Percentiles rank a stretch among this genome's conserved stretches.
Evolutionary conservation across 2,329 filamentous ascomycete genomes (phyloP).

Genomic region (Fusarium penzigii): DNA sequence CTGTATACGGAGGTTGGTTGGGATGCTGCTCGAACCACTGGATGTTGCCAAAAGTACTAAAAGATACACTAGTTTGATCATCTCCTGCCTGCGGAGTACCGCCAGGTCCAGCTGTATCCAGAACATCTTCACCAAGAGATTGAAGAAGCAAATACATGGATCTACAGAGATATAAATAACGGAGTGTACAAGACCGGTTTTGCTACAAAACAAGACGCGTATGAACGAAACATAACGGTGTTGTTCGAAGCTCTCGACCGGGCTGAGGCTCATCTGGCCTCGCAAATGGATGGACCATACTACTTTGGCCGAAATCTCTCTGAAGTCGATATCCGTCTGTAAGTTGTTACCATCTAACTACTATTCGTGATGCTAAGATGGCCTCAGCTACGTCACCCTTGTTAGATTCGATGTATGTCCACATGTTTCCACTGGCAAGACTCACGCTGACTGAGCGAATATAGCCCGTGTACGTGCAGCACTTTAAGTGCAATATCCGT

Average conservation of each 20-base stretch:
- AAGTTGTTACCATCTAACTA: conserved; percentile 31
- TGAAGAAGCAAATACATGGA: conserved; percentile 78
- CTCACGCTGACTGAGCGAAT: no score
- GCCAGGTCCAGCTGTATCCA: conserved; percentile 68
- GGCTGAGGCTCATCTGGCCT: conserved; percentile 68
- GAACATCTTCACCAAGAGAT: conserved; percentile 63
- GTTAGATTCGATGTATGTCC: conserved; percentile 76
- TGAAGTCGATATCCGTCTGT: conserved; percentile 78
- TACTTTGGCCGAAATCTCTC: conserved; percentile 76
- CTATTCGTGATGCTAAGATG: no score
- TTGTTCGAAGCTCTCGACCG: conserved; percentile 79
- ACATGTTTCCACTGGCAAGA: no score
- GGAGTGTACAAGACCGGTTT: conserved; percentile 79
- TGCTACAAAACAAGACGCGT: conserved; percentile 79
- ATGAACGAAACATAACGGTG: conserved; percentile 68
- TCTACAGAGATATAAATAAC: conserved; percentile 72
- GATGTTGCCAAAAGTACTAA: no score
- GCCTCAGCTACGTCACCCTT: conserved; percentile 62
- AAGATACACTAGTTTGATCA: conserved; percentile 63
- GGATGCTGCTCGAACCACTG: no score
- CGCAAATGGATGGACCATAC: conserved; percentile 57
- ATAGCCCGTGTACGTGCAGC: conserved; percentile 82
- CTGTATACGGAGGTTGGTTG: conserved; percentile 67
- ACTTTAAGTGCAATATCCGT: conserved; percentile 84
- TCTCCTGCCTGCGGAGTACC: conserved; percentile 60